These are phyloP conservation scores for Elymus sibiricus DNA, from an alignment of 176 grass and related monocot species.

Conservation along the genomic window DNA sequence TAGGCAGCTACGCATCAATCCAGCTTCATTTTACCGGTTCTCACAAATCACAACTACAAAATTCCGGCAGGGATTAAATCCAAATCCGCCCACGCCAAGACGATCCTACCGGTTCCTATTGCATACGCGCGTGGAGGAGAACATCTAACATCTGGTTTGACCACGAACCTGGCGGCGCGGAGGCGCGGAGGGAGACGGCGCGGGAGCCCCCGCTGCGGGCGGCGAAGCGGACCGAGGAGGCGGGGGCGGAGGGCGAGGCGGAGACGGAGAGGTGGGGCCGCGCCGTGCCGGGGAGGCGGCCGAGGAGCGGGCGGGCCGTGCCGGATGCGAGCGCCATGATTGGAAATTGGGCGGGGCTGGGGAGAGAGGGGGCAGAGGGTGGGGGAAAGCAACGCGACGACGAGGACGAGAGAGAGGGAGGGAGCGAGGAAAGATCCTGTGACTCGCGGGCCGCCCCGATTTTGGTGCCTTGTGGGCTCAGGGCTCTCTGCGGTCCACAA, in stretches of 20 bases:
- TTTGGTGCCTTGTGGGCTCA: background rate
- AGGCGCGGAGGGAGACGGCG: constrained; percentile 20
- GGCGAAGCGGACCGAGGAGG: constrained; percentile 32
- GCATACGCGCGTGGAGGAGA: background rate
- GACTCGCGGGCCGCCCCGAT: constrained; percentile 7
- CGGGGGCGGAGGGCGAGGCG: background rate
- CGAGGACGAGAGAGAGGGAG: background rate
- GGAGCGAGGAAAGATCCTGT: constrained; percentile 10
- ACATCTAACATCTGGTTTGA: background rate
- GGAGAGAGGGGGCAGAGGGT: background rate
- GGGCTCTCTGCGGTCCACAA: constrained; percentile 6
- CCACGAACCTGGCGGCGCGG: constrained; percentile 25
- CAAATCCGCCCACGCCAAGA: background rate
- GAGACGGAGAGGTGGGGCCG: constrained; percentile 26
- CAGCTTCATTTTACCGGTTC: background rate
- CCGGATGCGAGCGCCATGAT: constrained; percentile 52
- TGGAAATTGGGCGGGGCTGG: background rate
- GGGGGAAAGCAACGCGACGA: constrained; percentile 3
- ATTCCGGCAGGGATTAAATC: background rate
- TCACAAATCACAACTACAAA: background rate
- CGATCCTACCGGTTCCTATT: background rate
- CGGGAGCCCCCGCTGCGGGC: background rate
- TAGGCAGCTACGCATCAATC: background rate
- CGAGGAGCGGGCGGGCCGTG: constrained; percentile 27
- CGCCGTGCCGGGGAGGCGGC: background rate